Percentiles rank a stretch among this genome's conserved stretches.
phyloP scores from a whole-genome alignment of 2,329 filamentous ascomycete genomes.

The Venturia asperata region DNA sequence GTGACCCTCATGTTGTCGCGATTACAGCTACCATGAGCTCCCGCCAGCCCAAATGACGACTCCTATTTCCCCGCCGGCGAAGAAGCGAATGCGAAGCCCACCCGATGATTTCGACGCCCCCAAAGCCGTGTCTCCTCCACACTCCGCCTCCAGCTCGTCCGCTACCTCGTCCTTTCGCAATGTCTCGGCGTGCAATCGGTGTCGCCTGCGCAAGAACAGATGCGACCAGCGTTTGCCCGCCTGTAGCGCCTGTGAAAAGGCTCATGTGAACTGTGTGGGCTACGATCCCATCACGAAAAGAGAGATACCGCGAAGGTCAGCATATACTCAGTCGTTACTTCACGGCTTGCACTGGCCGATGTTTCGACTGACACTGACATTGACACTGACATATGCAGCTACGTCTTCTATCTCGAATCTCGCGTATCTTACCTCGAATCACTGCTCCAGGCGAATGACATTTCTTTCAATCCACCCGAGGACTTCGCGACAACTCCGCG shows the following conservation, averaged over 20 bases:
- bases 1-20: constrained; percentile 2
- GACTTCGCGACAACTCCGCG: constrained; percentile 41
- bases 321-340: constrained; percentile 19
- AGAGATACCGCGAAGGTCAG: constrained; percentile 73
- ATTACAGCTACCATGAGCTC: neutral
- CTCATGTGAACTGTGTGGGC: constrained; percentile 82
- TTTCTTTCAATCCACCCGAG: constrained; percentile 64
- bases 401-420: constrained; percentile 91
- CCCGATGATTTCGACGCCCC: neutral
- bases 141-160: neutral
- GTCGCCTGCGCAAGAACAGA: constrained; percentile 83
- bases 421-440: constrained; percentile 76
- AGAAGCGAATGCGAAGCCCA: constrained; percentile 9
- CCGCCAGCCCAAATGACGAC: constrained; percentile 10
- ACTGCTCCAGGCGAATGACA: constrained; percentile 59
- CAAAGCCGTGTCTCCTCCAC: neutral
- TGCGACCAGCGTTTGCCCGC: constrained; percentile 90
- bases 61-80: constrained; percentile 7
- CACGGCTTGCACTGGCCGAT: neutral
- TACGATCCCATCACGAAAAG: constrained; percentile 96
- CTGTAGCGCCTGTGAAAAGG: constrained; percentile 88
- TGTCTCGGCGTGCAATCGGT: constrained; percentile 91
- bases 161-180: constrained; percentile 36
- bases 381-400: constrained; percentile 44
- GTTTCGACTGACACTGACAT: neutral